Conservation (phyloP, 176 grass and related monocot genomes). For the Leersia perrieri region DNA sequence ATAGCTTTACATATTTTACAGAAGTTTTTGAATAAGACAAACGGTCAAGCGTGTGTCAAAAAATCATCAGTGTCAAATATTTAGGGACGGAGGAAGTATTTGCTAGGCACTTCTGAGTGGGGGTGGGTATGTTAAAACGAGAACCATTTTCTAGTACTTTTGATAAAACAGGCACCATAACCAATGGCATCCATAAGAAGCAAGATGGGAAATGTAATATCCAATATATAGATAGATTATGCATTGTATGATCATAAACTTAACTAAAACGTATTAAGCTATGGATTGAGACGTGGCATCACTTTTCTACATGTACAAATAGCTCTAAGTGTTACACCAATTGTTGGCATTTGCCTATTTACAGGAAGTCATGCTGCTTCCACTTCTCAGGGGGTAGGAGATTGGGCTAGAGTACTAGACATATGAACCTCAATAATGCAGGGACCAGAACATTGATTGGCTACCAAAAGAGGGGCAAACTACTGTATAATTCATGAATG, state of each 20-base stretch:
- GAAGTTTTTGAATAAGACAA: too few relatives aligned
- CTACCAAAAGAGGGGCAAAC: conserved; percentile 21
- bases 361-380: not conserved
- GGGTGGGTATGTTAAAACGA: not conserved
- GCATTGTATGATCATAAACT: not conserved
- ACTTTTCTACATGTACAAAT: not conserved
- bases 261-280: not conserved
- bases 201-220: not conserved
- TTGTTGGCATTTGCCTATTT: too few relatives aligned
- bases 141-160: not conserved
- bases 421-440: conserved; percentile 15
- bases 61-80: too few relatives aligned
- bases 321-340: not conserved
- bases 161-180: not conserved
- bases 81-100: too few relatives aligned
- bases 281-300: not conserved
- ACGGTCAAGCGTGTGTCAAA: too few relatives aligned
- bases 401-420: conserved; percentile 3
- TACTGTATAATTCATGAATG: conserved; percentile 5
- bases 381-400: conserved; percentile 22
- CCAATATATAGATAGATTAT: conserved; percentile 14
- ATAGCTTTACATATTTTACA: too few relatives aligned
- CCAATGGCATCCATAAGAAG: not conserved
- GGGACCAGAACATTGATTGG: conserved; percentile 31
- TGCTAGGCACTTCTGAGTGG: not conserved